Evolutionary conservation across 495 filamentous ascomycete species (phyloP), one percentile per base, ranked within the genome.

Genomic region (Cairneyella variabilis): DNA sequence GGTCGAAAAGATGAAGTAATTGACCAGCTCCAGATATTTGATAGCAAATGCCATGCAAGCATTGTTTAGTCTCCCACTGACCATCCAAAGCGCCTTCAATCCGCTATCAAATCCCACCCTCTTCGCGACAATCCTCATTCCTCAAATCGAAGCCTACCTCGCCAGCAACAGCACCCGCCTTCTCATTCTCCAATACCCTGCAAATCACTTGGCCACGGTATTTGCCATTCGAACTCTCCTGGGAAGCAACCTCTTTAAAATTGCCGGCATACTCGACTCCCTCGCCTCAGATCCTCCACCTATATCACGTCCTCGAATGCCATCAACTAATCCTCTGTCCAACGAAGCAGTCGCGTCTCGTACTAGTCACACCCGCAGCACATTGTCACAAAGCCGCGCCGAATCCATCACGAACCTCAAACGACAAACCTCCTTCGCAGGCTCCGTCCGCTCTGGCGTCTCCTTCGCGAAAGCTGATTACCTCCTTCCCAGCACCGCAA

Each of bases 121-220:
- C 6, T 56, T 66, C 17, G 64, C 64, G 25, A 37, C 58, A 8
- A 50, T 61, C 11, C 53, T 66, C 18, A 47, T 66, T 22, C 59
- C 64, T 11, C 58, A 66, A 16, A 27, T 66, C n/a, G 64, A 66
- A 26, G 47, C 59, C 8, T 64, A 58, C 39, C 53, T 66, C 10
- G 51, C 58, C 18, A 39, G 22, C 30, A 64, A 66, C 40, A 16
- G 30, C 18, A 59, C 48, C 14, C 49, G 61, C n/a, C 32, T 66
- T 17, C 40, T 66, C 11, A 48, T 64, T 17, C 38, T 66, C 3
- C 57, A 59, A 2, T 66, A 48, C 42, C 32, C 55, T 16, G 30
- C 50, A 8, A 50, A 14, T 22, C 45, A 63, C 28, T 46, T 61
- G 2, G 20, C 38, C 12, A 53, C 53, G 8, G 28, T 64, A 9